Evolutionary conservation across 2,329 filamentous ascomycete genomes (phyloP).

Genomic region (Microthyrium microscopicum): DNA sequence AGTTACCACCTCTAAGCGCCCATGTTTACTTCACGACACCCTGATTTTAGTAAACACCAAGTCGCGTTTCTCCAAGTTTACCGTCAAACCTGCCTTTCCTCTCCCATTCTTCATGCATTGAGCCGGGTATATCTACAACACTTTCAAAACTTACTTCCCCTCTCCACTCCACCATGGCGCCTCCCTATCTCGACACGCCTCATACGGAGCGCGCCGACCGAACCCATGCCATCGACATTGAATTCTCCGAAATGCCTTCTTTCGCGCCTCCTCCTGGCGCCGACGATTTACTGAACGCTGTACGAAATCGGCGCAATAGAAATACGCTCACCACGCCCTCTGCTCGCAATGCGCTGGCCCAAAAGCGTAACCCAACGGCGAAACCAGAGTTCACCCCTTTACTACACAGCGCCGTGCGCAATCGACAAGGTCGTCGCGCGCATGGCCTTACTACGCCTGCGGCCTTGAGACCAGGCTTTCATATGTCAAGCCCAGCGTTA

Average conservation of each 20-base stretch:
- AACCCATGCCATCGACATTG: conserved; percentile 50
- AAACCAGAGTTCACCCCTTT: conserved; percentile 83
- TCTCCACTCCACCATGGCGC: conserved; percentile 21
- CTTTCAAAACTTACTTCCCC: too few relatives aligned
- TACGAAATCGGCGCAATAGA: conserved; percentile 16
- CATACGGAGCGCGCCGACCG: conserved; percentile 71
- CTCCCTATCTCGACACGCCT: conserved; percentile 58
- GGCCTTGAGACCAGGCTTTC: conserved; percentile 42
- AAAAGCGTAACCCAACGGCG: conserved; percentile 36
- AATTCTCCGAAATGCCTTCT: conserved; percentile 70
- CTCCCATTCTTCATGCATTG: too few relatives aligned
- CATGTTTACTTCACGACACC: too few relatives aligned
- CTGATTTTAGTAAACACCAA: too few relatives aligned
- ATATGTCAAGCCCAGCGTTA: conserved; percentile 56
- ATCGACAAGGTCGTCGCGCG: conserved; percentile 33
- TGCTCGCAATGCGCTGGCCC: conserved; percentile 51
- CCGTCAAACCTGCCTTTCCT: too few relatives aligned
- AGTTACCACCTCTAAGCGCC: too few relatives aligned
- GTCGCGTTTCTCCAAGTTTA: too few relatives aligned
- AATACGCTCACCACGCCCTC: conserved; percentile 58
- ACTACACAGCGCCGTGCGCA: conserved; percentile 65
- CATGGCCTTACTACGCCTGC: conserved; percentile 48
- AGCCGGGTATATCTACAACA: too few relatives aligned
- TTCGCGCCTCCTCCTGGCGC: conserved; percentile 65
- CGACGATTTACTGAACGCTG: conserved; percentile 48